Evolutionary conservation across 306 rosid genomes (phyloP).

Genomic region (Prunus armeniaca): DNA sequence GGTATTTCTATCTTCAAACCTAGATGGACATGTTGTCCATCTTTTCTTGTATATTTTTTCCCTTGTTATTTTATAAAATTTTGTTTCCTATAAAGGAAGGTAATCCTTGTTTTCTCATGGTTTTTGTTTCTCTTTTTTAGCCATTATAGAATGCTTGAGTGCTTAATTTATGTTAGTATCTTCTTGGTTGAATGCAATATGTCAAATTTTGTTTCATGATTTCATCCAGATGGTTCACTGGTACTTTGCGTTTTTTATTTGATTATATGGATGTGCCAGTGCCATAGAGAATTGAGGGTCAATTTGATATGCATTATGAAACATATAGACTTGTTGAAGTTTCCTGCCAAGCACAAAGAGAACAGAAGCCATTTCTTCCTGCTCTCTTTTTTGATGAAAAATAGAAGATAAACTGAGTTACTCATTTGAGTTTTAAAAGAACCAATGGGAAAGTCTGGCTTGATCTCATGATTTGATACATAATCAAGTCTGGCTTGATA

Average conservation of each 20-base stretch:
- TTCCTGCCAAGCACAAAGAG: neutral
- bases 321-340: neutral
- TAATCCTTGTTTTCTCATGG: neutral
- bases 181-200: neutral
- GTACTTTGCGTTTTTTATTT: neutral
- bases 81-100: neutral
- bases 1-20: slow-evolving; percentile 41
- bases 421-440: neutral
- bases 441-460: neutral
- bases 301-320: neutral
- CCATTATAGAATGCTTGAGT: neutral
- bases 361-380: neutral
- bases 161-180: neutral
- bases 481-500: no score
- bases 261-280: neutral
- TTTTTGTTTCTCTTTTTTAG: neutral
- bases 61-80: neutral
- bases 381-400: neutral
- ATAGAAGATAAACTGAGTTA: neutral
- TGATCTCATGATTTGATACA: neutral
- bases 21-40: slow-evolving; percentile 1
- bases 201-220: neutral
- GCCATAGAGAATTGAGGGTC: neutral
- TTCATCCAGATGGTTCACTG: neutral
- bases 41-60: neutral